Evolutionary conservation across 2,329 filamentous ascomycete genomes (phyloP).

Genomic region (Ceratocystis cacaofunesta): DNA sequence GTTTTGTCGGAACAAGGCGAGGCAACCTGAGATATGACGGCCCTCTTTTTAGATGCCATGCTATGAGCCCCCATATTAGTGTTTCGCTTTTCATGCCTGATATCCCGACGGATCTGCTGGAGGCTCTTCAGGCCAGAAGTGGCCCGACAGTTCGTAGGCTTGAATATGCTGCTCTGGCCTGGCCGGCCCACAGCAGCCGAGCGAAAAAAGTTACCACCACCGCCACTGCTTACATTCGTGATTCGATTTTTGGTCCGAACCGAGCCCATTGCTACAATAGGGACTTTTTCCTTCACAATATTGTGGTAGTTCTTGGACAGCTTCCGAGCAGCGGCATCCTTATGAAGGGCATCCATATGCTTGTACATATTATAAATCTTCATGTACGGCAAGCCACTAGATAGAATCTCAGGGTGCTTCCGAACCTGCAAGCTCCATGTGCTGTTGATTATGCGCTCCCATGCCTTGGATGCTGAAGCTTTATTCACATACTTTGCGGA

Average conservation of each 20-base stretch:
- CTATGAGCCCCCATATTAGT: not conserved
- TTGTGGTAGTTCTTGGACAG: not conserved
- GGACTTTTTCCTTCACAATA: not conserved
- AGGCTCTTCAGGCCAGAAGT: not conserved
- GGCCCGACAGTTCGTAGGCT: not conserved
- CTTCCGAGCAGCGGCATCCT: not conserved
- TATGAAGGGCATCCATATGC: not conserved
- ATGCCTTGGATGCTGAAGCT: not conserved
- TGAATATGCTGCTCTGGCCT: not conserved
- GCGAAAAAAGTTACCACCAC: not conserved
- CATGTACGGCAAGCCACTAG: not conserved
- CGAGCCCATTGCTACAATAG: not conserved
- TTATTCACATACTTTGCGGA: not conserved
- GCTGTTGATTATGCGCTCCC: not conserved
- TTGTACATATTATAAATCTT: not conserved
- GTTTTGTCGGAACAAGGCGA: not conserved
- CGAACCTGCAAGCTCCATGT: not conserved
- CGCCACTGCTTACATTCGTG: constrained; percentile 5
- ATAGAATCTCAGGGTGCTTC: not conserved
- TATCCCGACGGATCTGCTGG: not conserved
- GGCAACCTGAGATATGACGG: not conserved
- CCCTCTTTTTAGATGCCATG: not conserved
- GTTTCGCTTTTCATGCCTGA: not conserved
- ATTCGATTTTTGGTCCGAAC: constrained; percentile 9
- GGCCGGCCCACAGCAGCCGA: not conserved